These are phyloP conservation scores for Malassezia dermatis DNA, from an alignment of 1,284 basidiomycete species.

Conservation along the genomic window DNA sequence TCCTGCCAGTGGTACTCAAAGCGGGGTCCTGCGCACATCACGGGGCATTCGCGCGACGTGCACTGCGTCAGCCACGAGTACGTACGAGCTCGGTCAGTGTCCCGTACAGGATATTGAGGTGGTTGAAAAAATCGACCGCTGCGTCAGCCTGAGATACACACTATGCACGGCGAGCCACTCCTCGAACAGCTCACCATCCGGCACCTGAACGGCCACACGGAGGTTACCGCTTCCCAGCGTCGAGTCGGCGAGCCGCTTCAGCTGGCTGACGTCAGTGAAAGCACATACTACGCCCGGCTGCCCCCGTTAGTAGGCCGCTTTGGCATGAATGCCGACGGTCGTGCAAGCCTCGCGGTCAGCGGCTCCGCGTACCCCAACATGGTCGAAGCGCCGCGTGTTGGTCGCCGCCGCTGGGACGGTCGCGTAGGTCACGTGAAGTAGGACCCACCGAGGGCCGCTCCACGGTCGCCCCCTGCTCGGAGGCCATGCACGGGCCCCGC, in stretches of 20 bases:
- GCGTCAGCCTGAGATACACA: conserved; percentile 18
- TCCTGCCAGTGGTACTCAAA: conserved; percentile 99
- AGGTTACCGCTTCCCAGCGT: conserved; percentile 60
- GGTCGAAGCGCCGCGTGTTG: neutral
- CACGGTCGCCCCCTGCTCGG: neutral
- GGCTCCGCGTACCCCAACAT: conserved; percentile 9
- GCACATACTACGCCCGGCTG: conserved; percentile 12
- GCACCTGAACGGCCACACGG: conserved; percentile 38
- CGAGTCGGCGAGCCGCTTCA: conserved; percentile 92
- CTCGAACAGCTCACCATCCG: conserved; percentile 44
- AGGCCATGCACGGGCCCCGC: neutral
- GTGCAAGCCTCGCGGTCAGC: conserved; percentile 9
- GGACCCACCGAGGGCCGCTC: neutral
- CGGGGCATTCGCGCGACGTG: conserved; percentile 60
- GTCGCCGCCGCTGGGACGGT: neutral
- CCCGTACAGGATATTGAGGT: conserved; percentile 48
- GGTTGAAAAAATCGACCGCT: conserved; percentile 48
- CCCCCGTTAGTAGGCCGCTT: neutral
- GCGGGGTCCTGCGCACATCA: conserved; percentile 97
- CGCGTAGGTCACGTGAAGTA: conserved; percentile 10
- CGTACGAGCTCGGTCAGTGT: conserved; percentile 43
- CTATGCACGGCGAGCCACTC: conserved; percentile 48
- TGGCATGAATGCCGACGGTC: neutral
- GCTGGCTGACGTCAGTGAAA: conserved; percentile 52
- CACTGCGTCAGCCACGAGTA: conserved; percentile 17